Conservation (phyloP, 2,329 filamentous ascomycete species). For the Aschersonia sp. region DNA sequence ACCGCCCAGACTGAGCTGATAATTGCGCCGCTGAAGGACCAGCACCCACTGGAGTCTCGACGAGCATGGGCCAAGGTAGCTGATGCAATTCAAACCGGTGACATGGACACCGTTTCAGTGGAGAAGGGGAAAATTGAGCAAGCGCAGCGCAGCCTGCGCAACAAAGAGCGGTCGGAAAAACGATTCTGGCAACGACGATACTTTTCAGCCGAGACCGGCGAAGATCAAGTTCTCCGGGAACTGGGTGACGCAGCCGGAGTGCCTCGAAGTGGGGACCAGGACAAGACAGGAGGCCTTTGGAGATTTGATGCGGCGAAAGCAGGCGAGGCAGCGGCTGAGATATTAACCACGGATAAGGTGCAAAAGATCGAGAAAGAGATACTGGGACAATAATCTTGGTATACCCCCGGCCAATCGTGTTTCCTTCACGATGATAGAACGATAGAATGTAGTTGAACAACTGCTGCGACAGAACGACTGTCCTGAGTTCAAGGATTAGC, state of each 20-base stretch:
- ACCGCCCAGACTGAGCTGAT: conserved; percentile 50
- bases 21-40: conserved; percentile 58
- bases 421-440: no score
- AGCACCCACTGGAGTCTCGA: conserved; percentile 77
- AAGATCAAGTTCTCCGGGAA: conserved; percentile 28
- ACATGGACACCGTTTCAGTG: conserved; percentile 64
- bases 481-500: no score
- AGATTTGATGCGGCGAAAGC: conserved; percentile 37
- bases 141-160: conserved; percentile 61
- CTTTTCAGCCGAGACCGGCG: conserved; percentile 43
- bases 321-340: conserved; percentile 19
- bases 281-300: conserved; percentile 48
- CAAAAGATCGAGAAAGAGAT: conserved; percentile 29
- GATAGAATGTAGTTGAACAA: no score
- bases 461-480: no score
- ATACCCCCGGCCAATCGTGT: no score
- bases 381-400: conserved; percentile 18
- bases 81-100: conserved; percentile 61
- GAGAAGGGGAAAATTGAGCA: conserved; percentile 89
- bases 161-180: conserved; percentile 59
- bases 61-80: conserved; percentile 82
- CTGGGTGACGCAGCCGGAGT: conserved; percentile 33
- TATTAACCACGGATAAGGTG: conserved; percentile 23
- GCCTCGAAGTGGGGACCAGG: conserved; percentile 34
- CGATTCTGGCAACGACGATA: conserved; percentile 71